Evolutionary conservation across 116 monocot genomes (phyloP), one percentile per base, ranked within the genome.

Genomic region (Cymodocea nodosa): DNA sequence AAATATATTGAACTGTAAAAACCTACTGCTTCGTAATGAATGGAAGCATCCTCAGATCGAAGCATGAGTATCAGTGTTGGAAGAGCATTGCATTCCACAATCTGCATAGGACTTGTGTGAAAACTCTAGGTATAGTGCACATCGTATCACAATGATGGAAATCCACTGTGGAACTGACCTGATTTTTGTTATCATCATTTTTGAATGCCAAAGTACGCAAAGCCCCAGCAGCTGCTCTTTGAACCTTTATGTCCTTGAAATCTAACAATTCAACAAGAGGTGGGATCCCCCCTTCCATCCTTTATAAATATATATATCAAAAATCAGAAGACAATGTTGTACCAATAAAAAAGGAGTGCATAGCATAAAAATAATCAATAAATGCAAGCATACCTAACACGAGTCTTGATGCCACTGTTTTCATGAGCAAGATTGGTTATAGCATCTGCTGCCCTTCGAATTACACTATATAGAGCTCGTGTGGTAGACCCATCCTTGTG

Each of bases 351-450:
- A 16, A 54, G 16, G 16, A n/a, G 19, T 54, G 16, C 53, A 15
- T 5, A 56, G 6, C 19, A 19, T 22, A 22, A 22, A 12, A 58
- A 58, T 58, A 4, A 23, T 25, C 58, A 14, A 4, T 58, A 19
- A 74, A 49, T 3, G 4, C n/a, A 50, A 5, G 20, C 22, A 68
- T 50, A 98, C 98, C 98, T 98, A 73, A 92, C 89, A 71, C 23
- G 68, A 19, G 82, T 86, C 76, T 98, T 98, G 66, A 99, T 89
- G 59, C 73, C 73, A 75, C 86, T 89, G 74, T 99, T 99, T 67
- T 92, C 99, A 76, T 99, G 92, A 77, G 99, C 99, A 71, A 92
- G 89, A 70, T 99, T 99, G 14, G 99, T 92, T 48, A 99, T 82
- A 70, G 92, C 92, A 89, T 99, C 92, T 67, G 92, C 92, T 64